Base-by-base conservation (phyloP, 768 basidiomycete genomes). In the Hydnum rufescens region DNA sequence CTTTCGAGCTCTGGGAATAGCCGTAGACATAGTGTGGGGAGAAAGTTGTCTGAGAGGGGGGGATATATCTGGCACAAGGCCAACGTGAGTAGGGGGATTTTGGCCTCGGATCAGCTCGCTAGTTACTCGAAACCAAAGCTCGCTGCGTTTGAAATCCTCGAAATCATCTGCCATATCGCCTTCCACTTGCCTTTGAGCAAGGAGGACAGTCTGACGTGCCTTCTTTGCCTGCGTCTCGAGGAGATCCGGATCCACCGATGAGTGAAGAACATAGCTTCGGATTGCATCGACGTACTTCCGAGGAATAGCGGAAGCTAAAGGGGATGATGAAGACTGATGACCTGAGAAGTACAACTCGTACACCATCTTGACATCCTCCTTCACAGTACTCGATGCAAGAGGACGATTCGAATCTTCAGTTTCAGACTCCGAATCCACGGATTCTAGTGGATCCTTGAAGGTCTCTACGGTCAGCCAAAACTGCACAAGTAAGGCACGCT, bases 401-500 rank as follows among this genome's bases (percentile, higher is more conserved):
- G 54, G 4, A 28, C 58, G 51, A 28, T 52, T 52, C 31, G 71
- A 64, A 54, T 76, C 81, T 22, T 65, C 66, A 19, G 66, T 64
- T 2, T 68, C 63, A 2, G 61, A 44, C 6, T 55, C 66, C 13
- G 71, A 71, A 57, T 88, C 81, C 3, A 82, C 73, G 2, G 77
- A 75, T 64, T 95, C 92, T 26, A 99, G 66, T 0, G 95, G 95
- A 58, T 93, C 88, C 67, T 96, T 96, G 73, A 97, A 93, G 54
- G 87, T 88, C 66, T 99, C 90, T 2, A 96, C 86, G 0, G 89
- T 88, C 1, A 97, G 70, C 93, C 93, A 97, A 66, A 96, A 99
- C 57, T 97, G 93, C 2, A 95, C 87, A 5, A 88, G 76, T 8
- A 86, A 61, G 8, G 90, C 84, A 29, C 82, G 77, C 55, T 78